Base-by-base conservation (phyloP, 169 alveolate genomes). In the Cyclospora cayetanensis region DNA sequence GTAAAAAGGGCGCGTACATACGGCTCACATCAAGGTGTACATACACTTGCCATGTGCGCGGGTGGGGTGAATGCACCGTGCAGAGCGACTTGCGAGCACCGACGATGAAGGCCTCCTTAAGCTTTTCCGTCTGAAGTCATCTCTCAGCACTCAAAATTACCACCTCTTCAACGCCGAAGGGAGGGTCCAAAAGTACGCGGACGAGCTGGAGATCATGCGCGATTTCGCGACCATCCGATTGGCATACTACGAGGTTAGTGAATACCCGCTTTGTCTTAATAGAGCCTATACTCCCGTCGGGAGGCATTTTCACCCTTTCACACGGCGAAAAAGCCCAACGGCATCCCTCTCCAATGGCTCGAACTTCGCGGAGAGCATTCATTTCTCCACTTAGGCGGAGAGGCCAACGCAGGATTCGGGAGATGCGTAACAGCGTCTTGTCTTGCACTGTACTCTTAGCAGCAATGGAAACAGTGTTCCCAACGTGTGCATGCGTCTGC, bases 81-180 rank as follows among this genome's bases (percentile, higher is more conserved):
- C 46, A 88, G 95, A 85, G 35, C 76, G 77, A 46, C 63, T 94
- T 63, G 96, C 88, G 70, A 91, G 91, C 43, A 82, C 96, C 41
- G 91, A 93, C 52, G 92, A 93, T 87, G 98, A 95, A 74, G 99
- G 98, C 60, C 94, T 99, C 55, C 99, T 97, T 83, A 98, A 98
- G 95, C 96, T 97, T 46, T 98, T 99, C 93, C 98, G 97, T 92
- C 96, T 99, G 68, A 83, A 77, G 29, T 43, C 96, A 93, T 91
- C 98, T 22, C 70, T 98, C 74, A 94, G 98, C 41, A 96, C 98
- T 34, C 97, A 97, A 37, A 98, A 98, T 97, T 97, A 97, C 98
- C 99, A 98, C 60, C 97, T 98, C 46, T 99, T 99, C 95, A 99
- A 98, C 90, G 96, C 97, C 1, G 94, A 97, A 42, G 97, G 98